These are phyloP conservation scores for Alternaria consortialis DNA, from an alignment of 2,329 filamentous ascomycete species.

Conservation along the genomic window DNA sequence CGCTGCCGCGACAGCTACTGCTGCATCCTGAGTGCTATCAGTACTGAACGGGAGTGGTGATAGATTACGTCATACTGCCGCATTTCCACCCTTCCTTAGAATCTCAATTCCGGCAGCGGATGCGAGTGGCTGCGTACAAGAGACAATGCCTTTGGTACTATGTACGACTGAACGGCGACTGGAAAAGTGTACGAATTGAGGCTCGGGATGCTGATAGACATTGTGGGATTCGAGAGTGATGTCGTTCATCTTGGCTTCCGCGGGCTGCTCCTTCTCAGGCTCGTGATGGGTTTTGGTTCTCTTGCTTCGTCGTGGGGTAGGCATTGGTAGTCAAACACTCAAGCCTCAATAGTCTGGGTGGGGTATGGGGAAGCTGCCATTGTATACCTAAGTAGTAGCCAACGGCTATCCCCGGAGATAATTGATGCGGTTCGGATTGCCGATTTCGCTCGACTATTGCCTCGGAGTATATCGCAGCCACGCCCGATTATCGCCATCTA, in stretches of 20 bases:
- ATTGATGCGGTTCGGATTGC: slow-evolving; percentile 34
- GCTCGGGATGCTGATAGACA: slow-evolving; percentile 60
- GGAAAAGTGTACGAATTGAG: slow-evolving; percentile 70
- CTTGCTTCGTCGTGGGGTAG: slow-evolving; percentile 24
- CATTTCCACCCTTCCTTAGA: slow-evolving; percentile 89
- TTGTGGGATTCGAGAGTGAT: slow-evolving; percentile 38
- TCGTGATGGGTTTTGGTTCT: slow-evolving; percentile 19
- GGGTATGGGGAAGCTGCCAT: slow-evolving; percentile 8
- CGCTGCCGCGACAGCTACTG: slow-evolving; percentile 90
- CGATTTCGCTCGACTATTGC: slow-evolving; percentile 32
- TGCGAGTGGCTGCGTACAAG: slow-evolving; percentile 88
- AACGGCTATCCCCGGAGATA: slow-evolving; percentile 44
- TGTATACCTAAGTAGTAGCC: slow-evolving; percentile 17
- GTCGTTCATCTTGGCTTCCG: slow-evolving; percentile 2
- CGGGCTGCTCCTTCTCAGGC: not conserved
- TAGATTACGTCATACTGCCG: slow-evolving; percentile 71
- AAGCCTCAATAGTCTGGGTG: slow-evolving; percentile 11
- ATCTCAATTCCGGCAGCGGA: slow-evolving; percentile 86
- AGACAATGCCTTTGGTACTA: slow-evolving; percentile 89
- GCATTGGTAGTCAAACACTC: slow-evolving; percentile 16
- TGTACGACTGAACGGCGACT: slow-evolving; percentile 92
- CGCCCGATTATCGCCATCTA: slow-evolving; percentile 16
- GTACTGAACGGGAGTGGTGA: not conserved
- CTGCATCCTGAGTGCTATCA: slow-evolving; percentile 75
- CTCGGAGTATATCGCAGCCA: slow-evolving; percentile 24